Evolutionary conservation across 2,329 filamentous ascomycete genomes (phyloP).

Genomic region (Arachnomyces sp.): DNA sequence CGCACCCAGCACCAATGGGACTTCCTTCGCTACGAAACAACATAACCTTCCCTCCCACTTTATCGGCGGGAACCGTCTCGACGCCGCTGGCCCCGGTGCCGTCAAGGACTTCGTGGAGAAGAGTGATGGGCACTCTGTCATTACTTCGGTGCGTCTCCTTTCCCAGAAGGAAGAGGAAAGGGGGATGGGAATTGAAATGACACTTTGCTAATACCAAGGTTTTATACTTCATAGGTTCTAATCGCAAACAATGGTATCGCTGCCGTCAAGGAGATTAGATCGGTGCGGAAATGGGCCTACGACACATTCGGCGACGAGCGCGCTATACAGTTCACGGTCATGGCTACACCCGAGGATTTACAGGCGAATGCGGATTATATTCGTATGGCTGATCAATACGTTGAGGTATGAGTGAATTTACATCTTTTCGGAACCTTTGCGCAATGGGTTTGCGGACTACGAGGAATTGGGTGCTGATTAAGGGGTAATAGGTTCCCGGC

Average conservation of each 20-base stretch:
- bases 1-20: constrained; percentile 40
- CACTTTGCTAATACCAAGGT: too few species aligned
- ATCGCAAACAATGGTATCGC: constrained; percentile 99
- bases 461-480: background rate
- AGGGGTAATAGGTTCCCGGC: constrained; percentile 62
- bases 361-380: constrained; percentile 98
- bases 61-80: constrained; percentile 86
- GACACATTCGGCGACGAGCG: constrained; percentile 98
- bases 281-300: constrained; percentile 99
- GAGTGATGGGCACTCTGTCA: constrained; percentile 92
- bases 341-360: constrained; percentile 97
- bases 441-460: background rate
- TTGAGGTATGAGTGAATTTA: constrained; percentile 55
- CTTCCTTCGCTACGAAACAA: constrained; percentile 71
- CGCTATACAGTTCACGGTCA: constrained; percentile 98
- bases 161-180: background rate
- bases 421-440: background rate
- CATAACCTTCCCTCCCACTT: constrained; percentile 77
- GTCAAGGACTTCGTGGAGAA: constrained; percentile 94
- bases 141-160: constrained; percentile 71
- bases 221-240: constrained; percentile 58
- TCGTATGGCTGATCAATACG: constrained; percentile 98
- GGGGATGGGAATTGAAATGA: too few species aligned
- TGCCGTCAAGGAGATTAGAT: constrained; percentile 98
- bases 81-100: constrained; percentile 70